Percentiles rank a stretch among this genome's conserved stretches.
These are phyloP conservation scores for Chaetothyriales sp. DNA, from an alignment of 2,329 filamentous ascomycete species.

Conservation along the genomic window DNA sequence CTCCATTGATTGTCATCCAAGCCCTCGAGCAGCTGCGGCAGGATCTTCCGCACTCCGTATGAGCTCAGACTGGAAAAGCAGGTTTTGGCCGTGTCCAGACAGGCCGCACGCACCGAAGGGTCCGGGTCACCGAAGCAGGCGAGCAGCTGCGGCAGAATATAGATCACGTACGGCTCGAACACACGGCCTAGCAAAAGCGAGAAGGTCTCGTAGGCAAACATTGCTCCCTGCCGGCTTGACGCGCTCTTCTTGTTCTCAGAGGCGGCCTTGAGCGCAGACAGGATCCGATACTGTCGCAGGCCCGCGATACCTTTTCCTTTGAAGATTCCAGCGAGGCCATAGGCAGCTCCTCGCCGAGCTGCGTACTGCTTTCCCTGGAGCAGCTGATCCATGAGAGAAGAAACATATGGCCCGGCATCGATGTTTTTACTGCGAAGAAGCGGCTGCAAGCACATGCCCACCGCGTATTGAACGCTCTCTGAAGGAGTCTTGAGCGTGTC, in stretches of 20 bases:
- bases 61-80: constrained; percentile 90
- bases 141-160: constrained; percentile 82
- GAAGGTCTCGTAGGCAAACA: constrained; percentile 81
- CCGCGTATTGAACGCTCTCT: constrained; percentile 90
- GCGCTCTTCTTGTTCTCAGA: constrained; percentile 92
- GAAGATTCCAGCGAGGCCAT: constrained; percentile 81
- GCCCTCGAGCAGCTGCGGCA: constrained; percentile 80
- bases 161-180: constrained; percentile 93
- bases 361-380: constrained; percentile 81
- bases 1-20: constrained; percentile 94
- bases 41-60: constrained; percentile 84
- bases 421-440: constrained; percentile 69
- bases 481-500: constrained; percentile 85
- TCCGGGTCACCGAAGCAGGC: constrained; percentile 78
- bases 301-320: constrained; percentile 72
- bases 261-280: constrained; percentile 64
- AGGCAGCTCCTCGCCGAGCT: constrained; percentile 80
- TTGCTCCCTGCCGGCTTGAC: constrained; percentile 73
- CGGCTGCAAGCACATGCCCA: constrained; percentile 83
- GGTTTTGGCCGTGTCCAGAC: constrained; percentile 81
- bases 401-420: constrained; percentile 64
- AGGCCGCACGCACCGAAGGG: constrained; percentile 80
- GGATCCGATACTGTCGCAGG: constrained; percentile 70
- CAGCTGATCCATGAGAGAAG: constrained; percentile 66
- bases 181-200: constrained; percentile 71